Base-by-base conservation (phyloP, 129 eudicot species). In the Deinandra increscens region DNA sequence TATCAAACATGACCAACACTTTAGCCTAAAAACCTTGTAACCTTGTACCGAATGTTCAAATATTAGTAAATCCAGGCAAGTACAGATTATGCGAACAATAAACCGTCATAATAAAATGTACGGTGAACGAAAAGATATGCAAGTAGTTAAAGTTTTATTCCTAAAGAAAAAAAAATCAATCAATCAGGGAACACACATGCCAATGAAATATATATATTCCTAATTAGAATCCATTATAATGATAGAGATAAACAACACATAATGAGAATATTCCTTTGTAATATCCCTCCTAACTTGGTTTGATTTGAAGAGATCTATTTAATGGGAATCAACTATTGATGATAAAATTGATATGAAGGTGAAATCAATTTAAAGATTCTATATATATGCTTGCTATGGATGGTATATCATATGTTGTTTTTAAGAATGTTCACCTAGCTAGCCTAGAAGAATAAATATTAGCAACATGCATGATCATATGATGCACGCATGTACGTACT, bases 381-480 rank as follows among this genome's bases (percentile, higher is more conserved):
- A 39, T 22, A 14, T 18, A n/a, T n/a, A n/a, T n/a, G n/a, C n/a
- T n/a, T n/a, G 31, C 31, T 26, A 26, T 26, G 51, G 69, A 64
- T 26, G 51, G 69, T 41, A 64, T 41, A 64, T 42, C 41, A 64
- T 39, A 64, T 64, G 31, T 29, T 54, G 3, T 36, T 68, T 19
- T 39, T 20, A 49, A 58, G 75, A 58, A 58, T 58, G 67, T 43
- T 58, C 67, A 71, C 58, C n/a, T n/a, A n/a, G n/a, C n/a, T n/a
- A n/a, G n/a, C 45, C 22, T 71, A 41, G 26, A 58, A 62, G 70
- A 73, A 73, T 73, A 70, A 2, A n/a, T n/a, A n/a, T 19, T 23
- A 26, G 31, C 36, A 22, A 26, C 20, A 70, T 69, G 5, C n/a
- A n/a, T n/a, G n/a, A n/a, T n/a, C n/a, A n/a, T n/a, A n/a, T 26